Evolutionary conservation across 1,284 basidiomycete species (phyloP).

Genomic region (Ustilago cynodontis): DNA sequence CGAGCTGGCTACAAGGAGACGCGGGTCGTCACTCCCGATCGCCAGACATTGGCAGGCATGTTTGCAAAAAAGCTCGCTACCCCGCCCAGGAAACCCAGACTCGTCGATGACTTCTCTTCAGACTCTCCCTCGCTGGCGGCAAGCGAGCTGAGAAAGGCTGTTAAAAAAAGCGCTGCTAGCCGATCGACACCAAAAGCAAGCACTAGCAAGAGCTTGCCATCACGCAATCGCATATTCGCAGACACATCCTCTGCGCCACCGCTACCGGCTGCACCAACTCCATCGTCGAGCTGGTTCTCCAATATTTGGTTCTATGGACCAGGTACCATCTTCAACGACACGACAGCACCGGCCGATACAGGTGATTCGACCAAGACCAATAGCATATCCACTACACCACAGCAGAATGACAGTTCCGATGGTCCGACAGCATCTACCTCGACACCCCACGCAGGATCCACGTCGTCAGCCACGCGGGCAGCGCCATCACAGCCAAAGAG

Average conservation of each 20-base stretch:
- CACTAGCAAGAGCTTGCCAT: slow-evolving; percentile 44
- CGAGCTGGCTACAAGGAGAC: slow-evolving; percentile 67
- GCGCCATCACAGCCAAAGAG: slow-evolving; percentile 16
- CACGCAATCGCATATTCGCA: slow-evolving; percentile 24
- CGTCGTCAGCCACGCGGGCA: slow-evolving; percentile 1
- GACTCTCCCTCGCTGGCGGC: slow-evolving; percentile 47
- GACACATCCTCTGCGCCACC: slow-evolving; percentile 7
- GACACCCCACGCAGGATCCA: not conserved
- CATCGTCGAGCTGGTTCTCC: slow-evolving; percentile 38
- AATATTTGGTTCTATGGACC: slow-evolving; percentile 48
- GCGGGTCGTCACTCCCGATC: slow-evolving; percentile 63
- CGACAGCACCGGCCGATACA: not conserved
- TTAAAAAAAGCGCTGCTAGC: slow-evolving; percentile 18
- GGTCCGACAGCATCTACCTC: not conserved
- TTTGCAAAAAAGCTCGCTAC: slow-evolving; percentile 36
- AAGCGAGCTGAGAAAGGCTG: slow-evolving; percentile 28
- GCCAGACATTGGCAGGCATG: slow-evolving; percentile 35
- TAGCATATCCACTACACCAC: not conserved
- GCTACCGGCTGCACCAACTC: slow-evolving; percentile 8
- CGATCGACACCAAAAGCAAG: slow-evolving; percentile 19
- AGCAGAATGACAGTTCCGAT: not conserved
- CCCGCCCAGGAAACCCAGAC: slow-evolving; percentile 20
- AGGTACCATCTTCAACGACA: slow-evolving; percentile 19
- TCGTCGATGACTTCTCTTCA: slow-evolving; percentile 38
- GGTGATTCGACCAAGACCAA: not conserved